These are phyloP conservation scores for Daldinia concentrica DNA, from an alignment of 495 filamentous ascomycete species.

Conservation along the genomic window DNA sequence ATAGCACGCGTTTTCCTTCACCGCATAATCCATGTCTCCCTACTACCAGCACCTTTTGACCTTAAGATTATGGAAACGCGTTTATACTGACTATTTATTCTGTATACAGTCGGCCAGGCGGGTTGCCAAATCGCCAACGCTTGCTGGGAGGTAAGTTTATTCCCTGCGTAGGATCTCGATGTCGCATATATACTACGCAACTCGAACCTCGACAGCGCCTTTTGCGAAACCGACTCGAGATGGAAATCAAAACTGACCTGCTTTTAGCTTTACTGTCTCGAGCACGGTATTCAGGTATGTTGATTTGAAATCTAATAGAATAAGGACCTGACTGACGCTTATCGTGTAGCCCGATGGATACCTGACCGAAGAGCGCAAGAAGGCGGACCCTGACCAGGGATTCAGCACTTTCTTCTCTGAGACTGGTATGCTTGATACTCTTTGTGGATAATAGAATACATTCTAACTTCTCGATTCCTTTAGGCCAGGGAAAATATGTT, in stretches of 20 bases:
- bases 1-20: constrained; percentile 52
- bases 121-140: constrained; percentile 99
- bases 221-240: constrained; percentile 1
- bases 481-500: constrained; percentile 98
- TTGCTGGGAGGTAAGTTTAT: constrained; percentile 94
- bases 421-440: constrained; percentile 77
- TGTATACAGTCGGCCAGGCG: constrained; percentile 91
- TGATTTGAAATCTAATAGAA: constrained; percentile 1
- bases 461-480: constrained; percentile 28
- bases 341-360: constrained; percentile 88
- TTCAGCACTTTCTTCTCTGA: constrained; percentile 99
- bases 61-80: constrained; percentile 20
- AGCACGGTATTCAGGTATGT: constrained; percentile 98
- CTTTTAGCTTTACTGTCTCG: constrained; percentile 94
- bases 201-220: neutral
- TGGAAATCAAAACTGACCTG: constrained; percentile 37
- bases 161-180: constrained; percentile 1
- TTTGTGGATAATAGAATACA: constrained; percentile 11
- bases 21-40: constrained; percentile 46
- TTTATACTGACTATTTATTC: constrained; percentile 50
- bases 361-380: constrained; percentile 97
- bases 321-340: constrained; percentile 50
- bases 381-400: constrained; percentile 88
- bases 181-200: constrained; percentile 13
- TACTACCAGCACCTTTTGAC: constrained; percentile 26